Base-by-base conservation (phyloP, 1,284 basidiomycete species). In the Sanghuangporus sanghuang region DNA sequence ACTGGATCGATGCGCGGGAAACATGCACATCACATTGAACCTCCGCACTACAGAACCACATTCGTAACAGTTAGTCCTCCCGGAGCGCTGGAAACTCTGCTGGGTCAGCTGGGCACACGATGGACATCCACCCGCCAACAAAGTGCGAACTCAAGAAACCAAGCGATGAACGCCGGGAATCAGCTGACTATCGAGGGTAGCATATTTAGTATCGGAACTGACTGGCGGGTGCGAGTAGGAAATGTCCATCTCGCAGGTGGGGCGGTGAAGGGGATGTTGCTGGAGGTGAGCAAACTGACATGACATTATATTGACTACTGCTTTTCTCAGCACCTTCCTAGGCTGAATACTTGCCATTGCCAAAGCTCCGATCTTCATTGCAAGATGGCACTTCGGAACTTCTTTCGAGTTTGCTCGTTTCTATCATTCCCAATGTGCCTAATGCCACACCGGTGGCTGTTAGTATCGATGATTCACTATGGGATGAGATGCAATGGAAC, bases 191-290 rank as follows among this genome's bases (percentile, higher is more conserved):
- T 92, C 38, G 89, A 92, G 57, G 90, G 90, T 0, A 75, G 79
- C 59, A 78, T 89, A 16, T 91, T 85, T 70, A 74, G 82, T 21
- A 89, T 92, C 60, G 90, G 90, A 1, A 85, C 77, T 53, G 90
- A 92, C 71, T 92, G 90, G 87, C 74, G 90, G 16, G 86, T 92
- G n/a, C 81, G 90, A 27, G 84, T 85, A 44, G 90, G 90, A 8
- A 90, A 90, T 71, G 90, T 92, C 21, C 80, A 84, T 59, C 75
- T 90, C 21, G 81, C 87, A 23, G 89, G 89, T 18, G 88, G 89
- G 39, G 82, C 82, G 4, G 78, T 88, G 2, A 90, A 86, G 70
- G 90, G 90, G 18, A 90, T 92, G 86, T 76, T 92, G 39, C 75
- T 92, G 18, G 90, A 92, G 84, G 90, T 89, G 65, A 52, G 76